phyloP scores from a whole-genome alignment of 2,329 filamentous ascomycete species.

The Grosmannia clavigera region DNA sequence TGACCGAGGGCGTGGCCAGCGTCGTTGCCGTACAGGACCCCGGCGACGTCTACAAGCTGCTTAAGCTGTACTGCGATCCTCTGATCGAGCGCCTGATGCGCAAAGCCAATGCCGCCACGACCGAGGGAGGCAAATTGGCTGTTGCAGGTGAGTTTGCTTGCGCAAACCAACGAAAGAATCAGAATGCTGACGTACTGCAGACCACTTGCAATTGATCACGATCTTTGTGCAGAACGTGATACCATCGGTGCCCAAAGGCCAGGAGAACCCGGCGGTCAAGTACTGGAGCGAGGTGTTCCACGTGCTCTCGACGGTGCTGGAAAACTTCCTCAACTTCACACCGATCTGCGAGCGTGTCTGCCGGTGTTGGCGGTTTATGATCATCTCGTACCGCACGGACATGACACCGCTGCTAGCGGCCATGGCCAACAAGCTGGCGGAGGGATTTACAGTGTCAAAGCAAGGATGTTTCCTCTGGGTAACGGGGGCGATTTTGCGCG shows the following conservation, averaged over 20 bases:
- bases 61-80: slow-evolving; percentile 90
- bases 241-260: slow-evolving; percentile 57
- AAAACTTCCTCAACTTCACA: slow-evolving; percentile 73
- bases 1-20: slow-evolving; percentile 88
- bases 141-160: slow-evolving; percentile 55
- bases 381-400: slow-evolving; percentile 85
- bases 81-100: slow-evolving; percentile 74
- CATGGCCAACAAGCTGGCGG: slow-evolving; percentile 78
- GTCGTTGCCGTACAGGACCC: slow-evolving; percentile 80
- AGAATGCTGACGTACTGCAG: slow-evolving; percentile 28
- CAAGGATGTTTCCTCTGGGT: slow-evolving; percentile 99
- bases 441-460: slow-evolving; percentile 70
- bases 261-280: slow-evolving; percentile 82
- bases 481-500: slow-evolving; percentile 83
- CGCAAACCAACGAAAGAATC: not conserved
- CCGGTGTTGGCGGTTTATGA: slow-evolving; percentile 92
- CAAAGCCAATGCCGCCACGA: slow-evolving; percentile 73
- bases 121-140: slow-evolving; percentile 72
- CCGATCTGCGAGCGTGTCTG: slow-evolving; percentile 91
- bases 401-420: slow-evolving; percentile 75
- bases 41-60: slow-evolving; percentile 65
- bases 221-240: slow-evolving; percentile 71
- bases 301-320: slow-evolving; percentile 71
- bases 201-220: slow-evolving; percentile 85
- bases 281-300: slow-evolving; percentile 95